phyloP scores from a whole-genome alignment of 257 asterid genomes.

The Coffea canephora region DNA sequence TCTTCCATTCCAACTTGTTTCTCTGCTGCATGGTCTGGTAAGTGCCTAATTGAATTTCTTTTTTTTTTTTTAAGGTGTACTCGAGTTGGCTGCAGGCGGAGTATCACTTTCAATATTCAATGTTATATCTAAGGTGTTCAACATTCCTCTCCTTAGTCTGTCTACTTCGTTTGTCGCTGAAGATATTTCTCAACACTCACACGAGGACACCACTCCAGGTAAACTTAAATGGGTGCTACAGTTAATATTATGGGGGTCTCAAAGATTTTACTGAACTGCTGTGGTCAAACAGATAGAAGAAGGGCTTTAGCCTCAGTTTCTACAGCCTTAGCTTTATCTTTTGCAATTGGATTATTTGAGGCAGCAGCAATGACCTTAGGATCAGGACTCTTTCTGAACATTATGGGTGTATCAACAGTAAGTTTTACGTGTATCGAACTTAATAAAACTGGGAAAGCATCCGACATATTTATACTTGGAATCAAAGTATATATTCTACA shows the following conservation, averaged over 20 bases:
- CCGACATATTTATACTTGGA: too few relatives aligned
- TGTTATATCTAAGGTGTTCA: conserved; percentile 45
- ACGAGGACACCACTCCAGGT: conserved; percentile 28
- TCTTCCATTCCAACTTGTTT: not conserved
- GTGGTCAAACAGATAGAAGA: conserved; percentile 33
- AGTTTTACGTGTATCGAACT: not conserved
- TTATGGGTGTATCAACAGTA: conserved; percentile 45
- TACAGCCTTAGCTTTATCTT: conserved; percentile 38
- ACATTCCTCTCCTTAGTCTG: conserved; percentile 47
- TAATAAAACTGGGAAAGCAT: not conserved
- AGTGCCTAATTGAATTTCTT: conserved; percentile 7
- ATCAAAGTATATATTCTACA: not conserved
- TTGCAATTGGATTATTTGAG: conserved; percentile 40
- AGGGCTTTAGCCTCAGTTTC: conserved; percentile 38
- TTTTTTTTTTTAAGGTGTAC: conserved; percentile 27
- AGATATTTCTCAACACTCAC: conserved; percentile 36
- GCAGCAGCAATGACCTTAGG: conserved; percentile 44
- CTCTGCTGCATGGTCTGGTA: not conserved
- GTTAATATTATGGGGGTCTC: too few relatives aligned
- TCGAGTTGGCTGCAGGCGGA: conserved; percentile 49
- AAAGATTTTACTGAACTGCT: not conserved
- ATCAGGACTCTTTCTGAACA: conserved; percentile 38
- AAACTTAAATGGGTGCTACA: not conserved
- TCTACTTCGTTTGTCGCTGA: conserved; percentile 52
- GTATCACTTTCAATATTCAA: conserved; percentile 44